A percentile compares a stretch with the other conserved stretches of the same genome.
Conservation (phyloP, 1,284 basidiomycete genomes). For the Ceratobasidium sp. region DNA sequence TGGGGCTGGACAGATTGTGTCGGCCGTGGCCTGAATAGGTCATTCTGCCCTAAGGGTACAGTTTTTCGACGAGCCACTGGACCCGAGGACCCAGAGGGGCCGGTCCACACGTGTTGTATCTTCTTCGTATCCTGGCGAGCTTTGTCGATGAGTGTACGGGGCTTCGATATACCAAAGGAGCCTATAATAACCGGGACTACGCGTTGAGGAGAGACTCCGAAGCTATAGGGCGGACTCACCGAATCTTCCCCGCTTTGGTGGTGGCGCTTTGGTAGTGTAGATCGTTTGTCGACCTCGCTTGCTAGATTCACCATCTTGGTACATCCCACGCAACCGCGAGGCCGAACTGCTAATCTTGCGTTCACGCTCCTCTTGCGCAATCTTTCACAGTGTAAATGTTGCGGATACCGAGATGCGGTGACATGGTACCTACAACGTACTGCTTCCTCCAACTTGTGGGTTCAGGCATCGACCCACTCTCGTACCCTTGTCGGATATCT, state of each 20-base stretch:
- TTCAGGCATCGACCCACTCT: constrained; percentile 56
- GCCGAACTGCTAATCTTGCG: constrained; percentile 45
- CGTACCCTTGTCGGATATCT: constrained; percentile 61
- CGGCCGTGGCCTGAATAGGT: constrained; percentile 21
- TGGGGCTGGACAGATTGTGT: constrained; percentile 9
- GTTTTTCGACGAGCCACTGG: constrained; percentile 29
- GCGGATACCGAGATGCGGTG: background rate
- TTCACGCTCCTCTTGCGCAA: constrained; percentile 41
- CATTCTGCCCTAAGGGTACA: constrained; percentile 21
- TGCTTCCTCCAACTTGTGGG: constrained; percentile 73
- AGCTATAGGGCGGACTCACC: constrained; percentile 30
- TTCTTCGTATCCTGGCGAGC: constrained; percentile 73
- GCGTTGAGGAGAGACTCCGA: constrained; percentile 10
- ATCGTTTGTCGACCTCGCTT: constrained; percentile 46
- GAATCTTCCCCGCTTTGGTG: constrained; percentile 43
- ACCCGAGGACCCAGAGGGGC: constrained; percentile 48
- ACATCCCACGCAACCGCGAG: constrained; percentile 44
- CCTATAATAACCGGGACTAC: constrained; percentile 16
- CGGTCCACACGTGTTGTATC: constrained; percentile 68
- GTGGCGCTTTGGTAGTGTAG: constrained; percentile 45
- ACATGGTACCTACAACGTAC: constrained; percentile 65
- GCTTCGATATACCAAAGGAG: constrained; percentile 48
- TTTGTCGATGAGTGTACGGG: constrained; percentile 79
- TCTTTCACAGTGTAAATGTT: constrained; percentile 25
- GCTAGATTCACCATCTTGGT: constrained; percentile 42